A percentile compares a stretch with the other conserved stretches of the same genome.
phyloP scores from a whole-genome alignment of 768 basidiomycete species.

The Termitomyces titanicus region DNA sequence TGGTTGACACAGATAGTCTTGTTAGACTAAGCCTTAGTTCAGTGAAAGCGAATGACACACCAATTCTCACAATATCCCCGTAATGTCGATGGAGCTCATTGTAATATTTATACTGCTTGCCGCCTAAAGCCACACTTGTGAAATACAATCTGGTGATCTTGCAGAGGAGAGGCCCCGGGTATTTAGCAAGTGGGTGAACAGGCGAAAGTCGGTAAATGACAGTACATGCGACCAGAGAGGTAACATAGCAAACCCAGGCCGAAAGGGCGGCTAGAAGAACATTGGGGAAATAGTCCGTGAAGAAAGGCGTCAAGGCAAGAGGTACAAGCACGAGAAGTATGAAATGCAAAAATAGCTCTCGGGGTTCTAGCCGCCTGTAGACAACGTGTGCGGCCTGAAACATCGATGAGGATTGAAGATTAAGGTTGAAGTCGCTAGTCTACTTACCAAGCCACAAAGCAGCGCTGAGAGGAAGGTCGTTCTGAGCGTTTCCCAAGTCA shows the following conservation, averaged over 20 bases:
- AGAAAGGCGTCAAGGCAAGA: neutral
- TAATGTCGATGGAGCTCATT: constrained; percentile 44
- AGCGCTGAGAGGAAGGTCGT: neutral
- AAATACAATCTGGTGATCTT: constrained; percentile 36
- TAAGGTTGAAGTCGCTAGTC: neutral
- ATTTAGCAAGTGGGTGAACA: constrained; percentile 41
- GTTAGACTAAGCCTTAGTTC: neutral
- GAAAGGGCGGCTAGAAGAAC: neutral
- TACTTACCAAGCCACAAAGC: neutral
- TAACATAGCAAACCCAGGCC: constrained; percentile 2
- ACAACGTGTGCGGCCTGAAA: constrained; percentile 9
- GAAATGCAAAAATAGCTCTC: constrained; percentile 1
- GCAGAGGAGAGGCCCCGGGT: constrained; percentile 42
- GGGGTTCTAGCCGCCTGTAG: constrained; percentile 8
- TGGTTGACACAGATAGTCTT: constrained; percentile 5
- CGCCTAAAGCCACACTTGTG: constrained; percentile 24
- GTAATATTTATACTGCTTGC: constrained; percentile 41
- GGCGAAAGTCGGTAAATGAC: constrained; percentile 40
- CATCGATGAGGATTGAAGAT: neutral
- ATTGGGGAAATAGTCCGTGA: neutral
- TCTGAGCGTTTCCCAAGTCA: neutral
- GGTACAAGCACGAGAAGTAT: constrained; percentile 6
- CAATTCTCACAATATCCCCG: constrained; percentile 52
- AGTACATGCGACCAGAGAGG: neutral
- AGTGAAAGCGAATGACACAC: constrained; percentile 22